These are phyloP conservation scores for Orbilia javanica DNA, from an alignment of 2,329 filamentous ascomycete genomes.

Conservation along the genomic window DNA sequence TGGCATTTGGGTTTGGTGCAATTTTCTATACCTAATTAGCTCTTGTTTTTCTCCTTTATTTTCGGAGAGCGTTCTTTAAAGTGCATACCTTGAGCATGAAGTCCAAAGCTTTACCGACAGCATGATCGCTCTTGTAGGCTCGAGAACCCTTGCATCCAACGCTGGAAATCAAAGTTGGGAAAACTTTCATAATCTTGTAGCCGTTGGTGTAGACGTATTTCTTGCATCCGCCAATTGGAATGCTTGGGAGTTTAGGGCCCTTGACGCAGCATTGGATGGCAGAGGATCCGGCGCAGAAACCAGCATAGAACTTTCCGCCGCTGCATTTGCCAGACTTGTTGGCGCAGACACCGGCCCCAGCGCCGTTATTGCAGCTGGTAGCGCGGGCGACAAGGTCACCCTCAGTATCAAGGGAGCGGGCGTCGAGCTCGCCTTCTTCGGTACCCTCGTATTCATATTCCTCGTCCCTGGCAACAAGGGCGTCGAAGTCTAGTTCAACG, in stretches of 20 bases:
- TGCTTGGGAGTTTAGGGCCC: conserved; percentile 64
- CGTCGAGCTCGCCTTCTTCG: conserved; percentile 43
- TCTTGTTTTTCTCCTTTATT: neutral
- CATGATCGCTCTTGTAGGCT: conserved; percentile 61
- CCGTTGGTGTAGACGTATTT: conserved; percentile 64
- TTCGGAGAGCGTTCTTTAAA: neutral
- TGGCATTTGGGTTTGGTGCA: conserved; percentile 49
- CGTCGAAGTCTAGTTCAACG: conserved; percentile 33
- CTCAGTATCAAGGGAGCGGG: conserved; percentile 37
- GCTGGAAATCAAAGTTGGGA: conserved; percentile 63
- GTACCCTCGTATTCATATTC: conserved; percentile 30
- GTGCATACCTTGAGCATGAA: conserved; percentile 61
- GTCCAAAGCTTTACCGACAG: conserved; percentile 63
- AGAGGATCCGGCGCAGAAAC: conserved; percentile 65
- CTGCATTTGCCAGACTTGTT: conserved; percentile 40
- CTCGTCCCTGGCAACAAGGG: conserved; percentile 26
- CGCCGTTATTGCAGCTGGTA: conserved; percentile 54
- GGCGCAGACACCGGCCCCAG: conserved; percentile 39
- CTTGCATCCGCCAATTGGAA: conserved; percentile 65
- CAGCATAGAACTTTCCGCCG: conserved; percentile 45
- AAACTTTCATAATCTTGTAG: conserved; percentile 64
- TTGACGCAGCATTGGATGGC: conserved; percentile 66
- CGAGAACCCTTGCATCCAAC: conserved; percentile 62
- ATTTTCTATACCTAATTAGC: conserved; percentile 35
- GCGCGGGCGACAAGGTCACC: conserved; percentile 42